These are phyloP conservation scores for Candida silvatica DNA, from an alignment of 805 yeast genomes.

Conservation along the genomic window DNA sequence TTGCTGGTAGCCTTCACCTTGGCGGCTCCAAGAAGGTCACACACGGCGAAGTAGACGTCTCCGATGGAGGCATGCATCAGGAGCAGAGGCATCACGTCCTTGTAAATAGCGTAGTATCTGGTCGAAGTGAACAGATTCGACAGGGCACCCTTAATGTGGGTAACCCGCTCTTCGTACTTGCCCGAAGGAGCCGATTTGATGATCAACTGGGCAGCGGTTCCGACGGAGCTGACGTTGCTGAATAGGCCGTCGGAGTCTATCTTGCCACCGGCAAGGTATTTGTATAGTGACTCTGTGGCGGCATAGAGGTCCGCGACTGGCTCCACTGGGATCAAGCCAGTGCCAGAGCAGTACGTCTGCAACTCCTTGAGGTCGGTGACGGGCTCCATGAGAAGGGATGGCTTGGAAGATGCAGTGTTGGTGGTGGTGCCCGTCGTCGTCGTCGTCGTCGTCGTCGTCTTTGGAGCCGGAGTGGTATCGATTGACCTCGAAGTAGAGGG, in stretches of 20 bases:
- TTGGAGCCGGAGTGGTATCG: too few species aligned
- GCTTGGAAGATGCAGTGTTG: too few species aligned
- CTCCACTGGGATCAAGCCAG: slow-evolving; percentile 39
- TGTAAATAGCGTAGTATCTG: slow-evolving; percentile 61
- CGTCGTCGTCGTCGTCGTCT: too few species aligned
- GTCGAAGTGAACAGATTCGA: slow-evolving; percentile 72
- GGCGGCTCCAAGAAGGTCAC: slow-evolving; percentile 49
- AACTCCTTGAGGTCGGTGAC: neutral
- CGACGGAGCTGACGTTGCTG: slow-evolving; percentile 41
- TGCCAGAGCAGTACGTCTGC: slow-evolving; percentile 6
- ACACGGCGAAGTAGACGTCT: slow-evolving; percentile 60
- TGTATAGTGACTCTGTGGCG: slow-evolving; percentile 36
- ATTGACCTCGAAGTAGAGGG: too few species aligned
- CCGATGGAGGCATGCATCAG: slow-evolving; percentile 69
- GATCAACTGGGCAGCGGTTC: slow-evolving; percentile 31
- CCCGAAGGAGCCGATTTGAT: slow-evolving; percentile 28
- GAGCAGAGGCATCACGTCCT: slow-evolving; percentile 56
- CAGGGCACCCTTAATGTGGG: slow-evolving; percentile 50
- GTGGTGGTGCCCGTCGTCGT: too few species aligned
- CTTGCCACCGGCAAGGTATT: slow-evolving; percentile 13
- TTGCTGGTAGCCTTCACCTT: slow-evolving; percentile 28
- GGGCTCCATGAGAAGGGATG: too few species aligned
- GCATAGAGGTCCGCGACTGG: slow-evolving; percentile 39
- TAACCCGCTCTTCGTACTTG: slow-evolving; percentile 3
- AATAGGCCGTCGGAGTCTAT: slow-evolving; percentile 34